These are phyloP conservation scores for Aspergillus clavatus DNA, from an alignment of 2,329 filamentous ascomycete genomes.

Conservation along the genomic window DNA sequence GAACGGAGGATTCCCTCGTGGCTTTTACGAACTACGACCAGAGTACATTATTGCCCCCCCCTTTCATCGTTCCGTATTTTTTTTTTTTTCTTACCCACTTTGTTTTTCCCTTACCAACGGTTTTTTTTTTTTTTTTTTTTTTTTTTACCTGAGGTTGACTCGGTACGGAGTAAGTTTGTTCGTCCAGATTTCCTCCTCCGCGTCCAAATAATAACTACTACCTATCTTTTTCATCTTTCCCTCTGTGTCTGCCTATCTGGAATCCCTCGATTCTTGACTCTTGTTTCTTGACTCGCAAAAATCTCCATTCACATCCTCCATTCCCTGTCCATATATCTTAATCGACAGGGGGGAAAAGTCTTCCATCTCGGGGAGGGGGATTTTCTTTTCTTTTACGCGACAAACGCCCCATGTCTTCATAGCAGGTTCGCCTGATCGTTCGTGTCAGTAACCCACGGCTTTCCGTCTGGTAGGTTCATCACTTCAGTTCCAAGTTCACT, in stretches of 20 bases:
- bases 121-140: constrained; percentile 1
- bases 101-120: constrained; percentile 5
- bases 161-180: too few species aligned
- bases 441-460: constrained; percentile 24
- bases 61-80: not conserved
- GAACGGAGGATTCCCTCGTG: too few species aligned
- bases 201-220: too few species aligned
- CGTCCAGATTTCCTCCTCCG: too few species aligned
- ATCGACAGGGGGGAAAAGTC: not conserved
- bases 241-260: not conserved
- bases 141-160: too few species aligned
- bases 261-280: constrained; percentile 1
- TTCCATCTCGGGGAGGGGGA: not conserved
- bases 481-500: too few species aligned
- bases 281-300: too few species aligned
- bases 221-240: constrained; percentile 6
- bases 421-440: constrained; percentile 22
- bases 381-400: constrained; percentile 6
- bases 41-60: too few species aligned
- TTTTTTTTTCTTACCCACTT: constrained; percentile 1
- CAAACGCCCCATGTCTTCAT: constrained; percentile 27
- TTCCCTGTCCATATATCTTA: constrained; percentile 3
- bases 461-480: constrained; percentile 24
- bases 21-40: too few species aligned
- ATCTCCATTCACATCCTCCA: constrained; percentile 1